Conservation (phyloP, 371 early-diverging fungal genomes). For the Saksenaea oblongispora region DNA sequence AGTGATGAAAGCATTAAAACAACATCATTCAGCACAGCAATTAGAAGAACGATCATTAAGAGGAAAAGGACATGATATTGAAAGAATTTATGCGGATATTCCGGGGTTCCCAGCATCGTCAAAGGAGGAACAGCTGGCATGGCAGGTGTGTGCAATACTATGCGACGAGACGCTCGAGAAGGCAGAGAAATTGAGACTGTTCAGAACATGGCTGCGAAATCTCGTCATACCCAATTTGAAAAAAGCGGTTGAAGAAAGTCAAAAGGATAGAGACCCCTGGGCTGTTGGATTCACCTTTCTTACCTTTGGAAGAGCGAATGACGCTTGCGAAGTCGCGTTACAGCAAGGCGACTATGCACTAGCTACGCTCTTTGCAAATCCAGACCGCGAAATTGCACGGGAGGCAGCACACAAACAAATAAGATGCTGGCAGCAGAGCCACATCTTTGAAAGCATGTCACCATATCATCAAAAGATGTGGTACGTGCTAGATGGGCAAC, state of each 20-base stretch:
- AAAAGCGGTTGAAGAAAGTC: slow-evolving; percentile 9
- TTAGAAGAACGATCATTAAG: background rate
- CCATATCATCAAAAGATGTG: background rate
- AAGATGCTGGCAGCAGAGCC: background rate
- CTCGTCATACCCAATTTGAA: slow-evolving; percentile 24
- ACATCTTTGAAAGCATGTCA: background rate
- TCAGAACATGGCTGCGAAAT: slow-evolving; percentile 36
- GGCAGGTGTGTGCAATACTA: background rate
- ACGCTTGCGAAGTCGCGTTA: slow-evolving; percentile 61
- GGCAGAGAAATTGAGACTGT: slow-evolving; percentile 28
- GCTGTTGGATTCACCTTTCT: slow-evolving; percentile 47
- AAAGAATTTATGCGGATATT: slow-evolving; percentile 34
- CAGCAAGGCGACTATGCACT: slow-evolving; percentile 59
- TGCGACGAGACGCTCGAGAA: slow-evolving; percentile 20
- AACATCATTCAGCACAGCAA: background rate
- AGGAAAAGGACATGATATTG: slow-evolving; percentile 27
- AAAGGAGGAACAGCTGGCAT: slow-evolving; percentile 24
- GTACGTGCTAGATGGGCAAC: background rate
- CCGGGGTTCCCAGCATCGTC: slow-evolving; percentile 15
- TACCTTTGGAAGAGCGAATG: slow-evolving; percentile 45
- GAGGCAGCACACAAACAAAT: background rate
- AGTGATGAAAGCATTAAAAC: slow-evolving; percentile 1
- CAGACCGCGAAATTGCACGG: slow-evolving; percentile 52
- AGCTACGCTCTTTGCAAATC: slow-evolving; percentile 70
- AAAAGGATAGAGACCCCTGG: slow-evolving; percentile 19